Base-by-base conservation (phyloP, 1,284 basidiomycete species). In the Puccinia triticina region DNA sequence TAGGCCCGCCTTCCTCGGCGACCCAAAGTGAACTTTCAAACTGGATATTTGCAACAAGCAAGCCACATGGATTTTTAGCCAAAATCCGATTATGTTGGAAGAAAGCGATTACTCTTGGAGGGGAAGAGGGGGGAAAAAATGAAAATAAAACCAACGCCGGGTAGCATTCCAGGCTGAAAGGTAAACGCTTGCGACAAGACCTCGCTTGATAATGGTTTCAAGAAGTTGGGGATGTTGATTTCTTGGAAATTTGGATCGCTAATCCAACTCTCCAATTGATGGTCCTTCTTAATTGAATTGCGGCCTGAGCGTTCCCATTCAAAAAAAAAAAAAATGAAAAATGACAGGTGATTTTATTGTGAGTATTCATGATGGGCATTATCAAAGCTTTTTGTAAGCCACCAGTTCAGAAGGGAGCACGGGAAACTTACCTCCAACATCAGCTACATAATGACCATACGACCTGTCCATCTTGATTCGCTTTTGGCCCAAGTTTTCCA, bases 401-500 rank as follows among this genome's bases (percentile, higher is more conserved):
- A 50, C 10, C 8, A 32, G 26, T 66, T 43, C n/a, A 53, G 34
- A 37, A 46, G 53, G 29, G 32, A 1, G 37, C 18, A 40, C n/a
- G 55, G 18, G 11, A 43, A 37, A 46, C 34, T 59, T 61, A 80
- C 77, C 77, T 8, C 77, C 77, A 21, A 80, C 43, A 59, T 80
- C 77, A 32, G 77, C 46, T 43, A 80, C 77, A 73, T 72, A 80
- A 72, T 80, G 77, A n/a, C 77, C 77, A 61, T 80, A 80, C 14
- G 77, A 80, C 43, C 73, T 80, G n/a, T 80, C 77, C 77, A 80
- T 80, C 67, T 80, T 80, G 26, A 61, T 53, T n/a, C 77, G 77
- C 67, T 80, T 80, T 55, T 57, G 77, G 12, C 48, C 61, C 34
- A 69, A 55, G 40, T 55, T 78, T 37, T 78, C 77, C 23, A 55